Base-by-base conservation (phyloP, 441 rosid species). In the Pelargonium myrrhifolium region DNA sequence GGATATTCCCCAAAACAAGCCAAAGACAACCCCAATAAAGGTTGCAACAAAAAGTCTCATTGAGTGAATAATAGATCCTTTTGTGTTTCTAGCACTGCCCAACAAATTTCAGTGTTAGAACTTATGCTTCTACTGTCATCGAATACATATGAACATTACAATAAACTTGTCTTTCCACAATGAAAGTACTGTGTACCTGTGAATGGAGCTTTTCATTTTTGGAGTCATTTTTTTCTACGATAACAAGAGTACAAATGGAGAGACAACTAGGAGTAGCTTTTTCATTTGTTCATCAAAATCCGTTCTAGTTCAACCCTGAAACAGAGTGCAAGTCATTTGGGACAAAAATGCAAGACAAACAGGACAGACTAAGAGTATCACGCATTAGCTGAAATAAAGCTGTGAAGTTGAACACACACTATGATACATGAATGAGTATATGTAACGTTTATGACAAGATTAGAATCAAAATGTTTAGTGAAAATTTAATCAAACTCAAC, bases 1-100 rank as follows among this genome's bases (percentile, higher is more conserved):
- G 55, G 90, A 87, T 71, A 87, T 79, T 65, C 97, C 98, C 67
- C 90, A 70, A 71, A 92, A 85, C 80, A 90, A 89, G 78, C 99
- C 99, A 68, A 89, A 82, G 49, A 86, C 73, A 72, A 89, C 76
- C 68, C 96, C 96, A 11, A 84, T 69, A 64, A 92, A 74, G 42
- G 92, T 79, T 60, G 89, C 79, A 69, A 89, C 47, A 56, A 92
- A 80, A 80, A 92, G 86, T 86, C 81, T 86, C 97, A 86, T 90
- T 67, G 75, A 86, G 65, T 88, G 93, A n/a, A 56, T 14, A 9
- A 21, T 53, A n/a, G 18, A 21, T 9, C 59, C 24, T 53, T 78
- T 77, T 0, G 92, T 86, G 79, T 85, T 88, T 78, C 93, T 82
- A 69, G 81, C 70, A 45, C 59, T 72, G 69, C 81, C 81, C 61